These are phyloP conservation scores for Podila clonocystis DNA, from an alignment of 192 early-diverging fungal genomes.

Conservation along the genomic window DNA sequence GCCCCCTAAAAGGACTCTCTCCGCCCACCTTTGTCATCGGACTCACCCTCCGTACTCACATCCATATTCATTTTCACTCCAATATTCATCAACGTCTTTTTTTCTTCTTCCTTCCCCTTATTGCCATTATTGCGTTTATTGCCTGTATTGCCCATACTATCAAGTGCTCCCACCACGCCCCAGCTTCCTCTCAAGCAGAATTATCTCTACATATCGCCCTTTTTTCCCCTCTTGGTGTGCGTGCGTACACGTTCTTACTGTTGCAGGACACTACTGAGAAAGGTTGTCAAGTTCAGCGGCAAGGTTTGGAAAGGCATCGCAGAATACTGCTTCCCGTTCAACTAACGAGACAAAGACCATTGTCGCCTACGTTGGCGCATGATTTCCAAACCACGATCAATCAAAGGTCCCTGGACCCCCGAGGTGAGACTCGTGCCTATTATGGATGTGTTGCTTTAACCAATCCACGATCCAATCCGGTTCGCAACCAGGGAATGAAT, in stretches of 20 bases:
- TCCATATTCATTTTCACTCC: not conserved
- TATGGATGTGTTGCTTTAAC: not conserved
- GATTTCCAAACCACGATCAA: conserved; percentile 49
- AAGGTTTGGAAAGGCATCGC: conserved; percentile 46
- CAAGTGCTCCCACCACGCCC: not conserved
- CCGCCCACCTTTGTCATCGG: not conserved
- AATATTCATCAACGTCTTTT: not conserved
- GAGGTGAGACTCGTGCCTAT: conserved; percentile 14
- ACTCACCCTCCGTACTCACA: not conserved
- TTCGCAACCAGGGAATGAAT: not conserved
- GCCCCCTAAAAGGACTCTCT: too few species aligned
- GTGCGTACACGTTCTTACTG: not conserved
- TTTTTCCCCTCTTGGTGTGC: not conserved
- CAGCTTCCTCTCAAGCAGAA: not conserved
- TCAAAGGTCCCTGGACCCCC: conserved; percentile 51
- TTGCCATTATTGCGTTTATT: not conserved
- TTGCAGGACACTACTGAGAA: not conserved
- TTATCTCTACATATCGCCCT: not conserved
- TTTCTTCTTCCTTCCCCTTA: not conserved
- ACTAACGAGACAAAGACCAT: conserved; percentile 42
- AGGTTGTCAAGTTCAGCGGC: conserved; percentile 40
- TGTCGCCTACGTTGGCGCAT: conserved; percentile 47
- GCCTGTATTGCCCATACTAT: not conserved
- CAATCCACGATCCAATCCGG: not conserved
- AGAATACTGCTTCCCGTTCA: conserved; percentile 44